These are phyloP conservation scores for Mrakiaceae sp. DNA, from an alignment of 1,284 basidiomycete genomes.

Conservation along the genomic window DNA sequence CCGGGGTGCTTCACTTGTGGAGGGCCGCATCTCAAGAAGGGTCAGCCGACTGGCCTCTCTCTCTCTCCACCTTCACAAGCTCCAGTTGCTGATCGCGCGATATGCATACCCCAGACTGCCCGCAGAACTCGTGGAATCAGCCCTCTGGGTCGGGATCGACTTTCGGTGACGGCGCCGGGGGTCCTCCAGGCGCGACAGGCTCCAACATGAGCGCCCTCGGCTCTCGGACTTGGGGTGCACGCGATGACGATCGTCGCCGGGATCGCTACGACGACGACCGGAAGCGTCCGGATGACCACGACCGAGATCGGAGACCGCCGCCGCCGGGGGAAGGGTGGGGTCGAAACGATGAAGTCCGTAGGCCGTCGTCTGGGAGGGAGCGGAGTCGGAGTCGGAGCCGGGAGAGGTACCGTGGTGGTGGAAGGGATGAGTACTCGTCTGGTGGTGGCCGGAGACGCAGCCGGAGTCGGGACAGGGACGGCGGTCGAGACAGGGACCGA, in stretches of 20 bases:
- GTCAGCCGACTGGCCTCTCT: constrained; percentile 33
- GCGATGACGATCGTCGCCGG: not conserved
- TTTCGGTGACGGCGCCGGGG: not conserved
- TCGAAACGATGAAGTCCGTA: not conserved
- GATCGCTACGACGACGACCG: constrained; percentile 14
- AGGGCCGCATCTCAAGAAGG: constrained; percentile 78
- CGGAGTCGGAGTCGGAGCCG: not conserved
- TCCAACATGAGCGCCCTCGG: constrained; percentile 12
- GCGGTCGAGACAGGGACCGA: not conserved
- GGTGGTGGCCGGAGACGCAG: not conserved
- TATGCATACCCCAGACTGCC: constrained; percentile 7
- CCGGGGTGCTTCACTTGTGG: constrained; percentile 83
- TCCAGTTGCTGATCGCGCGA: not conserved
- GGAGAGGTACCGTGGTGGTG: not conserved
- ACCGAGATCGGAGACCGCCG: constrained; percentile 4
- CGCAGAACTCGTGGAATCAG: constrained; percentile 4
- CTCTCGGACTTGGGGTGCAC: constrained; percentile 18
- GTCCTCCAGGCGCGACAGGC: constrained; percentile 15
- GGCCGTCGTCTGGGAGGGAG: not conserved
- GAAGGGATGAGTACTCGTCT: not conserved
- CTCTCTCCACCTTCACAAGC: constrained; percentile 17
- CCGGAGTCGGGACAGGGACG: not conserved
- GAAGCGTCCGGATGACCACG: constrained; percentile 6
- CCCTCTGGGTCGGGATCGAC: not conserved
- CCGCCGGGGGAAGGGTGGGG: constrained; percentile 10